Percentiles rank a stretch among this genome's conserved stretches.
phyloP scores from a whole-genome alignment of 495 filamentous ascomycete species.

The Eremomyces bilateralis region DNA sequence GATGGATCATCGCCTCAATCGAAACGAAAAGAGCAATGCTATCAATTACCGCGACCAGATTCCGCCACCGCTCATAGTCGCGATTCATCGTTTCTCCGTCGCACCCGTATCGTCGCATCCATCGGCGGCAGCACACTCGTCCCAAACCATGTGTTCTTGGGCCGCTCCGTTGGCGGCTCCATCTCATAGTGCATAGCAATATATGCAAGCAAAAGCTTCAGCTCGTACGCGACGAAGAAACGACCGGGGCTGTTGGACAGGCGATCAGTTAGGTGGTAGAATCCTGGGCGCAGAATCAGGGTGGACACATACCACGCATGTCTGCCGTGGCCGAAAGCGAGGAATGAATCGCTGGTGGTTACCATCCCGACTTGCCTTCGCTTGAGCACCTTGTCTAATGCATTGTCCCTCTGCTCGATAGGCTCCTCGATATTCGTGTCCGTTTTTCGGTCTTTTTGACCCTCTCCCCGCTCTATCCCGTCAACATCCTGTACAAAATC shows the following conservation, averaged over 20 bases:
- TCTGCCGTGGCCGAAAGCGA: not conserved
- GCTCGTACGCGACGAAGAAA: constrained; percentile 5
- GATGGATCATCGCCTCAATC: too few relatives aligned
- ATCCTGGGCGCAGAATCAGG: too few relatives aligned
- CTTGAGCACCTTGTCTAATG: not conserved
- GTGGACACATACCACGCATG: too few relatives aligned
- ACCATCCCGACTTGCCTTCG: not conserved
- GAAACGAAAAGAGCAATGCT: too few relatives aligned
- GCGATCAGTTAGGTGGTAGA: too few relatives aligned
- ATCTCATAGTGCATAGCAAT: constrained; percentile 4
- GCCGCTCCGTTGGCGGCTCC: not conserved
- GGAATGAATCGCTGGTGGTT: not conserved
- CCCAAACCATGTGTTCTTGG: constrained; percentile 3
- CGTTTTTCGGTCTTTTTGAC: too few relatives aligned
- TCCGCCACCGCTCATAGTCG: too few relatives aligned
- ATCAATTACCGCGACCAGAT: too few relatives aligned
- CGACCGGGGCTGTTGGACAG: constrained; percentile 4
- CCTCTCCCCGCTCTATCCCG: too few relatives aligned
- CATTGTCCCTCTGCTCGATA: too few relatives aligned
- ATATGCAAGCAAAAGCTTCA: constrained; percentile 3
- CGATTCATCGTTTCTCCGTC: constrained; percentile 1
- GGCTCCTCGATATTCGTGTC: too few relatives aligned
- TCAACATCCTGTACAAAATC: not conserved
- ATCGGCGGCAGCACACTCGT: constrained; percentile 1
- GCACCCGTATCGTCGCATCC: not conserved